These are phyloP conservation scores for Medicago arabica DNA, from an alignment of 306 rosid species.

Conservation along the genomic window DNA sequence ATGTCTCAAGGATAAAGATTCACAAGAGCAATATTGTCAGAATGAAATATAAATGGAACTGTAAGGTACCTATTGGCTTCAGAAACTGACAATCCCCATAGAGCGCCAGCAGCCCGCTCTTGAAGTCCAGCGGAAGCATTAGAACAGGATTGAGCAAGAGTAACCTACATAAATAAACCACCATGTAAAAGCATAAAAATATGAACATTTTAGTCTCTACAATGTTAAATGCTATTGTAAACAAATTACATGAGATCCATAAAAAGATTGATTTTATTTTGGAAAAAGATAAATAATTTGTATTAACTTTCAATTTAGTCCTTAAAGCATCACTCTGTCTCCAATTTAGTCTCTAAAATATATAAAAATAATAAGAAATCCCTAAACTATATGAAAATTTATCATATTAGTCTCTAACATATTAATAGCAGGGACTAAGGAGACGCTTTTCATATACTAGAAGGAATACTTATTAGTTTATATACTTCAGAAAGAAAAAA, in stretches of 20 bases:
- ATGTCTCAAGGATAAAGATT: slow-evolving; percentile 19
- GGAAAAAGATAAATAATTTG: neutral
- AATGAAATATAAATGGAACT: slow-evolving; percentile 34
- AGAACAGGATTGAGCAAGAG: slow-evolving; percentile 97
- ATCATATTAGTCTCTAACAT: neutral
- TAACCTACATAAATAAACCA: slow-evolving; percentile 72
- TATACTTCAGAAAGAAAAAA: neutral
- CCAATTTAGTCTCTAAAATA: neutral
- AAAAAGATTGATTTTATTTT: slow-evolving; percentile 4
- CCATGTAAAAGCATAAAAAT: slow-evolving; percentile 39
- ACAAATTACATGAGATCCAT: slow-evolving; percentile 9
- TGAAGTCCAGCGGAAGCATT: slow-evolving; percentile 99
- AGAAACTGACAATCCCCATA: slow-evolving; percentile 99
- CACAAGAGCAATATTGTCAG: neutral
- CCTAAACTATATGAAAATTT: neutral
- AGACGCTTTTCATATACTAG: neutral
- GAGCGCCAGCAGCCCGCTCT: slow-evolving; percentile 99
- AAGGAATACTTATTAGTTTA: neutral
- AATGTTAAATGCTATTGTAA: neutral
- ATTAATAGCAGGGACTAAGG: neutral
- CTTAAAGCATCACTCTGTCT: no score
- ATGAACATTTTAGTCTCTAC: neutral
- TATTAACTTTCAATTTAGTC: neutral
- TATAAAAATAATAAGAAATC: neutral
- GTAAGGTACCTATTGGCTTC: slow-evolving; percentile 89